Conservation (phyloP, 2,329 filamentous ascomycete species). For the Arthrocladium fulminans region DNA sequence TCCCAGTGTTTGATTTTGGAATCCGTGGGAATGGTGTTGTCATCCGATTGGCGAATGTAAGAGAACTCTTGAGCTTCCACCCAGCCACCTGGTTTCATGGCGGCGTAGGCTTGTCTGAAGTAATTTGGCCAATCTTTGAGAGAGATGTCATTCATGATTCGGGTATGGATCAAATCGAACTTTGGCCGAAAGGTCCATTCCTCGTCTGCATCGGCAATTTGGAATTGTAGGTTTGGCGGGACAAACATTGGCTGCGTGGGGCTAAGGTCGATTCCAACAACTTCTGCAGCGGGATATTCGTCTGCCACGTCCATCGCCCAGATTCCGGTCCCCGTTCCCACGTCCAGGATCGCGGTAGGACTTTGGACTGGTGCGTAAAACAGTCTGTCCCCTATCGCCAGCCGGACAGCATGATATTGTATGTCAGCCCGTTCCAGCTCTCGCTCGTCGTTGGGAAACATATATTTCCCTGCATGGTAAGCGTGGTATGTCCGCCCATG, state of each 20-base stretch:
- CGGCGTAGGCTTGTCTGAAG: conserved; percentile 4
- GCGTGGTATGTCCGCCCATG: conserved; percentile 2
- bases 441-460: conserved; percentile 35
- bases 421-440: conserved; percentile 21
- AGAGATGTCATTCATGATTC: conserved; percentile 10
- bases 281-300: conserved; percentile 27
- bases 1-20: conserved; percentile 10
- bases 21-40: conserved; percentile 10
- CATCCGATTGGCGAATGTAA: conserved; percentile 4
- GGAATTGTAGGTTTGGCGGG: conserved; percentile 47
- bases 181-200: conserved; percentile 48
- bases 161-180: conserved; percentile 47
- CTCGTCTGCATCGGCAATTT: conserved; percentile 50
- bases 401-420: conserved; percentile 10
- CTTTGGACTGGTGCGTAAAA: conserved; percentile 8
- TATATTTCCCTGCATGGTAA: conserved; percentile 29
- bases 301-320: conserved; percentile 34
- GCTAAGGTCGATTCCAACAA: conserved; percentile 32
- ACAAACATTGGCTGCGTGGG: conserved; percentile 34
- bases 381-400: conserved; percentile 9
- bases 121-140: conserved; percentile 11
- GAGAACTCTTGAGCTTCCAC: conserved; percentile 11
- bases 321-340: no score
- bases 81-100: conserved; percentile 10
- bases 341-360: conserved; percentile 27